Base-by-base conservation (phyloP, 2,329 filamentous ascomycete genomes). In the Sporothrix pallida region DNA sequence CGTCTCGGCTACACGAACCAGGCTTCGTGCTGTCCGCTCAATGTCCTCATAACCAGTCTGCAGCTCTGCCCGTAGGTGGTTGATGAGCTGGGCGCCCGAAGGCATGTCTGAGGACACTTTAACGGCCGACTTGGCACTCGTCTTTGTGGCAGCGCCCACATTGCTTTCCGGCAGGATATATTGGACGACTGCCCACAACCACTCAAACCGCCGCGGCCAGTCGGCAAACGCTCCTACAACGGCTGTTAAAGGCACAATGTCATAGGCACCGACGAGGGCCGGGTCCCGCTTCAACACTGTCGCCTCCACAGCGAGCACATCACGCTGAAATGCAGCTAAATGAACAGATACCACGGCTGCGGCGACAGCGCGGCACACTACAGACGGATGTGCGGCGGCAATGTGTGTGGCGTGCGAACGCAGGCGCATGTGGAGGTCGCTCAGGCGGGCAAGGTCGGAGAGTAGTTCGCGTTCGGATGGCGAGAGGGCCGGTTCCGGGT, bases 1-100 rank as follows among this genome's bases (percentile, higher is more conserved):
- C 44, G 89, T 92, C 83, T 99, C 95, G 0, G 94, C 95, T 26
- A 93, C 87, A 15, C 85, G 88, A n/a, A 93, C 87, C 50, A 98
- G 84, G 74, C 91, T 89, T 76, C 90, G 83, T 0, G 94, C 92
- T 54, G 93, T 91, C 74, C 90, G 88, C 79, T 95, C 93, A 72
- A 99, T 90, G 79, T 98, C 94, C 8, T 89, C 86, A 81, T 97
- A 98, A 15, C 96, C 96, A 7, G 95, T 98, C 80, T 94, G 92
- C 72, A 94, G 86, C 82, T 95, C 93, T 15, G 85, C 83, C 46
- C 94, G 88, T 71, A 98, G 83, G 74, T 89, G 89, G 80, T 98
- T 89, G 76, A 98, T 95, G 58, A 97, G 83, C 69, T 86, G 86
- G 10, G 93, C 91, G 0, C 93, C 94, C 0, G 88, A 90, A 75